phyloP scores from a whole-genome alignment of 805 yeast species.

The Saturnispora besseyi region DNA sequence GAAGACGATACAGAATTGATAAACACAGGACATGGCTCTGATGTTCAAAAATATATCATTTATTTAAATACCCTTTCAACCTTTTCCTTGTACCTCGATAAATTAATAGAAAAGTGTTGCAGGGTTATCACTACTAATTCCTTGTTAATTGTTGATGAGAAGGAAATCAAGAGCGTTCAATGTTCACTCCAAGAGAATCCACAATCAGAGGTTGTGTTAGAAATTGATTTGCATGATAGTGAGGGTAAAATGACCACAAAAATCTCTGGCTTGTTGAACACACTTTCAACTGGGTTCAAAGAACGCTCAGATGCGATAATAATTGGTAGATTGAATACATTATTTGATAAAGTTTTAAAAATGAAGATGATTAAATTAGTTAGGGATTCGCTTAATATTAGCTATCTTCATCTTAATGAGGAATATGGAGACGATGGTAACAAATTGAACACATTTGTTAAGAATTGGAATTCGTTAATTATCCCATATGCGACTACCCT shows the following conservation, averaged over 20 bases:
- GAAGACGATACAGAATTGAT: conserved; percentile 23
- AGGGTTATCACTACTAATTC: conserved; percentile 21
- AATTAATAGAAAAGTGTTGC: conserved; percentile 38
- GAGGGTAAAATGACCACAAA: conserved; percentile 4
- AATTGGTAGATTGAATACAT: conserved; percentile 33
- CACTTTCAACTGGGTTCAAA: conserved; percentile 7
- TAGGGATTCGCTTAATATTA: conserved; percentile 31
- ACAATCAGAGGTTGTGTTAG: conserved; percentile 11
- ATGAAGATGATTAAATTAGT: conserved; percentile 29
- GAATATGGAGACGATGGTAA: neutral
- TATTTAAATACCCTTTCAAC: conserved; percentile 66
- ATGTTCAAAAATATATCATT: conserved; percentile 49
- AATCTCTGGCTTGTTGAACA: conserved; percentile 4
- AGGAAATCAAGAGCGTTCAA: conserved; percentile 19
- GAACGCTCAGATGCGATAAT: conserved; percentile 22
- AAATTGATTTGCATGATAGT: conserved; percentile 15
- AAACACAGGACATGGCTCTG: conserved; percentile 24
- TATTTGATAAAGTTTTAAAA: conserved; percentile 32
- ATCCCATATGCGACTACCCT: conserved; percentile 45
- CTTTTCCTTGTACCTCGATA: conserved; percentile 48
- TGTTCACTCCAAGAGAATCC: conserved; percentile 16
- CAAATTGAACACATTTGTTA: conserved; percentile 36
- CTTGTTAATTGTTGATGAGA: conserved; percentile 27
- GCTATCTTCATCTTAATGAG: conserved; percentile 30
- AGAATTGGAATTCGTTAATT: conserved; percentile 56